phyloP scores from a whole-genome alignment of 2,329 filamentous ascomycete species.

The Monilinia aucupariae region DNA sequence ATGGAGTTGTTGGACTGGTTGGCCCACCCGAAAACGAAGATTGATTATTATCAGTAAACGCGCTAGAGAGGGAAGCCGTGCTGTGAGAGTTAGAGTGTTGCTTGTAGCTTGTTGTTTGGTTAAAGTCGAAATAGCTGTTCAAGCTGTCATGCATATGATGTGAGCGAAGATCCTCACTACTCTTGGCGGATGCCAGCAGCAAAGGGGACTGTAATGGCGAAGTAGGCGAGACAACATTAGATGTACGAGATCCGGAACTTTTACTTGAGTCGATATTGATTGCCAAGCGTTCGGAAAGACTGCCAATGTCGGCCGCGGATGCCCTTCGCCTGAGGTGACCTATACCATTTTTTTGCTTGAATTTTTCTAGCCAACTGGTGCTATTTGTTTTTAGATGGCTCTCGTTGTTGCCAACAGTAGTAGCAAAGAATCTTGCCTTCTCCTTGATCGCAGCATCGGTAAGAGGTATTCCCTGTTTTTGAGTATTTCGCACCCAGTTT shows the following conservation, averaged over 20 bases:
- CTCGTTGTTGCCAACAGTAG: slow-evolving; percentile 65
- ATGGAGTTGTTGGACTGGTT: slow-evolving; percentile 68
- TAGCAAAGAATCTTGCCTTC: slow-evolving; percentile 76
- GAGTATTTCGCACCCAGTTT: slow-evolving; percentile 79
- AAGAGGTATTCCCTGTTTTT: slow-evolving; percentile 67
- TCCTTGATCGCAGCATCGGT: slow-evolving; percentile 79
- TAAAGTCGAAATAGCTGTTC: slow-evolving; percentile 55
- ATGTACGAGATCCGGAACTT: slow-evolving; percentile 55
- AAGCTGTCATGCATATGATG: slow-evolving; percentile 42
- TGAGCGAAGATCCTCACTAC: slow-evolving; percentile 60
- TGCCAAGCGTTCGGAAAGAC: slow-evolving; percentile 59
- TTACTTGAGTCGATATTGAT: slow-evolving; percentile 49
- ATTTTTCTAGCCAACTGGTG: slow-evolving; percentile 83
- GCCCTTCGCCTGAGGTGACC: slow-evolving; percentile 47
- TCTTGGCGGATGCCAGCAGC: slow-evolving; percentile 59
- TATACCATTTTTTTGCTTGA: slow-evolving; percentile 69
- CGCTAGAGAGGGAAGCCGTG: slow-evolving; percentile 61
- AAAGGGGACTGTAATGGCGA: slow-evolving; percentile 67
- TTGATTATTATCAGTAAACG: slow-evolving; percentile 56
- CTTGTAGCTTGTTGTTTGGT: slow-evolving; percentile 45
- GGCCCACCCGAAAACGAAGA: slow-evolving; percentile 67
- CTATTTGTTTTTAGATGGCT: slow-evolving; percentile 66
- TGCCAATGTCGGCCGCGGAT: slow-evolving; percentile 53
- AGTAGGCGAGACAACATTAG: slow-evolving; percentile 63
- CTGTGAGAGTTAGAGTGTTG: slow-evolving; percentile 62